Evolutionary conservation across 352 stramenopile species (phyloP).

Genomic region (Ophiocytium majus): DNA sequence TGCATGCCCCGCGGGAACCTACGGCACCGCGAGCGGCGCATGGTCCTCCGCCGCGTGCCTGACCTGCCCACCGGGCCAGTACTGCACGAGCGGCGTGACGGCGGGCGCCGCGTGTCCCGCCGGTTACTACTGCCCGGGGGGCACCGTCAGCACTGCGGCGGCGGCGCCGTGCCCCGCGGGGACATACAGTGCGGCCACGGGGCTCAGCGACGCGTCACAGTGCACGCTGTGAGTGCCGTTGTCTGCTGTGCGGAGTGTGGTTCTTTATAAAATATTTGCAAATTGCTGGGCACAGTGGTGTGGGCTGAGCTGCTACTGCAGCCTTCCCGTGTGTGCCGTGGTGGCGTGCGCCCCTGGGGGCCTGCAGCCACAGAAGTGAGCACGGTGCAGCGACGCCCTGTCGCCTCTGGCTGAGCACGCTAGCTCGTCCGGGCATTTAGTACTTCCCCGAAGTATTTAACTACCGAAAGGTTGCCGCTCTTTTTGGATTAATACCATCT

Average conservation of each 20-base stretch:
- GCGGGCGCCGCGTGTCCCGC: constrained; percentile 33
- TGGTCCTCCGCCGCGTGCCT: constrained; percentile 35
- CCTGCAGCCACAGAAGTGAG: background rate
- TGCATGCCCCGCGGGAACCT: constrained; percentile 80
- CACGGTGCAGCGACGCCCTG: background rate
- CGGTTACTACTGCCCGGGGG: constrained; percentile 57
- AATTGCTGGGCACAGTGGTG: background rate
- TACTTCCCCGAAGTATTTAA: no score
- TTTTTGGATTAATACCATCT: no score
- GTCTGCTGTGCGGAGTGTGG: constrained; percentile 67
- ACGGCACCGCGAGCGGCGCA: constrained; percentile 62
- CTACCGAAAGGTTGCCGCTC: no score
- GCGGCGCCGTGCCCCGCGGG: constrained; percentile 75
- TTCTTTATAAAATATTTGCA: constrained; percentile 44
- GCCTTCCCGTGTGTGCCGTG: background rate
- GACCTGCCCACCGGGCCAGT: constrained; percentile 57
- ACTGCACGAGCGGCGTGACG: constrained; percentile 53
- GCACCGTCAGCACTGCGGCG: constrained; percentile 24
- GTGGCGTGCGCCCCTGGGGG: background rate
- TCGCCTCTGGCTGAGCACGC: background rate
- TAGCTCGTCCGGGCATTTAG: no score
- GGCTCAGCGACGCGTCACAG: constrained; percentile 61
- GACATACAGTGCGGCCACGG: constrained; percentile 69
- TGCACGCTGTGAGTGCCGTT: constrained; percentile 57
- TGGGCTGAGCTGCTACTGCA: background rate